Conservation (phyloP, 805 yeast genomes). For the Kluyveromyces dobzhanskii region DNA sequence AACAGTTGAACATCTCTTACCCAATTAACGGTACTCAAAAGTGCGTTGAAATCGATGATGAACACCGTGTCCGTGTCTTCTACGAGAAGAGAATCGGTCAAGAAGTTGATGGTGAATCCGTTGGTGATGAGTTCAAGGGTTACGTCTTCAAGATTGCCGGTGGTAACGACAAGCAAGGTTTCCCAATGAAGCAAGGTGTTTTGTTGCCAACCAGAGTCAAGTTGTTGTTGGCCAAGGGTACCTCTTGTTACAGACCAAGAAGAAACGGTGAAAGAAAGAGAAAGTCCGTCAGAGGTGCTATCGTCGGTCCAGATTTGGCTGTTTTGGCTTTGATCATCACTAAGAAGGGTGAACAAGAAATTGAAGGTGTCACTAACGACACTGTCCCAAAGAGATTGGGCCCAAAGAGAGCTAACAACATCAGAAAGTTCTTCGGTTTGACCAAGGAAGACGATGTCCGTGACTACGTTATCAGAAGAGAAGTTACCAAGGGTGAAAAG, state of each 20-base stretch:
- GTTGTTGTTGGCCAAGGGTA: constrained; percentile 86
- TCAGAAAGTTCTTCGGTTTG: constrained; percentile 98
- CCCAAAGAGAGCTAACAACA: constrained; percentile 99
- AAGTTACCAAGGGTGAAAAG: constrained; percentile 95
- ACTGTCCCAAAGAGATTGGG: constrained; percentile 98
- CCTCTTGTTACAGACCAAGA: constrained; percentile 99
- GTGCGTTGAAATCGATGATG: constrained; percentile 96
- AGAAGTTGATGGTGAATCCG: constrained; percentile 97
- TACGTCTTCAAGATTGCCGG: constrained; percentile 98
- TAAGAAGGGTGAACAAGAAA: constrained; percentile 95
- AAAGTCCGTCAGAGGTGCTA: constrained; percentile 99
- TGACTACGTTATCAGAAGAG: constrained; percentile 95
- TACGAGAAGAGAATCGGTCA: constrained; percentile 99
- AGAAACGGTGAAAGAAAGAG: constrained; percentile 99
- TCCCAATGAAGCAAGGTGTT: constrained; percentile 99
- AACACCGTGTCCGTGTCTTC: constrained; percentile 96
- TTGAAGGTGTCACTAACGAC: constrained; percentile 91
- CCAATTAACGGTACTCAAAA: constrained; percentile 99
- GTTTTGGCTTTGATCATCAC: constrained; percentile 87
- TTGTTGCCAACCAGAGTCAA: constrained; percentile 99
- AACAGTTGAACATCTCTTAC: constrained; percentile 95
- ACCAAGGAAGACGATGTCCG: constrained; percentile 42
- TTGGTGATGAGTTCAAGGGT: constrained; percentile 99
- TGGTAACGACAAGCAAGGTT: constrained; percentile 99
- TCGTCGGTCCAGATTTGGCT: constrained; percentile 94